phyloP scores from a whole-genome alignment of 2,329 filamentous ascomycete species.

The Colletotrichum filicis region DNA sequence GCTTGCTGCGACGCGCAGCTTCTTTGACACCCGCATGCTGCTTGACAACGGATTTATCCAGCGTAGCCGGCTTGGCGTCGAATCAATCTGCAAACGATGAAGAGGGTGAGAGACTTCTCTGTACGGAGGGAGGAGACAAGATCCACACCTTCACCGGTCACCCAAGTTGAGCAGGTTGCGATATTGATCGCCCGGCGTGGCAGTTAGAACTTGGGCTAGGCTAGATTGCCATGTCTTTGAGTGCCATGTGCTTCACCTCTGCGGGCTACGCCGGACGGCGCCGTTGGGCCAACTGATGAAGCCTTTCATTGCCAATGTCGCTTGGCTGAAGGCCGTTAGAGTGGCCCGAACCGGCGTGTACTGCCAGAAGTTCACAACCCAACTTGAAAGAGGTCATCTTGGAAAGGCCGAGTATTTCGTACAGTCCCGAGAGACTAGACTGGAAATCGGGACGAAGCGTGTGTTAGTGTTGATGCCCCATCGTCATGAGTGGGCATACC shows the following conservation, averaged over 20 bases:
- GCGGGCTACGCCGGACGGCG: constrained; percentile 12
- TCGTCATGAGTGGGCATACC: background rate
- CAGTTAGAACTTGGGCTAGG: background rate
- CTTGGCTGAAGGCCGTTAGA: background rate
- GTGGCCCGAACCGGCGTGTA: background rate
- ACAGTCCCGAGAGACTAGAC: background rate
- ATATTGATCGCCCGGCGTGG: constrained; percentile 10
- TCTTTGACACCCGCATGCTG: constrained; percentile 2
- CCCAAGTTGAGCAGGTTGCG: constrained; percentile 17
- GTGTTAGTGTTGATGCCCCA: background rate
- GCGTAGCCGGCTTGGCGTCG: constrained; percentile 10
- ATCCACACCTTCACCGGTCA: constrained; percentile 34
- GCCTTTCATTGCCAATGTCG: background rate
- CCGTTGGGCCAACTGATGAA: background rate
- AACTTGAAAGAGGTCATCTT: no score
- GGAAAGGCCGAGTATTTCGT: background rate
- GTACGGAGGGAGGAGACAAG: background rate
- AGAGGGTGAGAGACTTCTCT: background rate
- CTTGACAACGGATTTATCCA: background rate
- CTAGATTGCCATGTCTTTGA: constrained; percentile 1
- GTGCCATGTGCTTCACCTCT: background rate
- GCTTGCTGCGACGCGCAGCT: background rate
- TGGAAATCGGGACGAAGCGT: background rate
- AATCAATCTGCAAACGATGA: background rate
- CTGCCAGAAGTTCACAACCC: background rate